These are phyloP conservation scores for Trichophyton verrucosum DNA, from an alignment of 2,329 filamentous ascomycete species.

Conservation along the genomic window DNA sequence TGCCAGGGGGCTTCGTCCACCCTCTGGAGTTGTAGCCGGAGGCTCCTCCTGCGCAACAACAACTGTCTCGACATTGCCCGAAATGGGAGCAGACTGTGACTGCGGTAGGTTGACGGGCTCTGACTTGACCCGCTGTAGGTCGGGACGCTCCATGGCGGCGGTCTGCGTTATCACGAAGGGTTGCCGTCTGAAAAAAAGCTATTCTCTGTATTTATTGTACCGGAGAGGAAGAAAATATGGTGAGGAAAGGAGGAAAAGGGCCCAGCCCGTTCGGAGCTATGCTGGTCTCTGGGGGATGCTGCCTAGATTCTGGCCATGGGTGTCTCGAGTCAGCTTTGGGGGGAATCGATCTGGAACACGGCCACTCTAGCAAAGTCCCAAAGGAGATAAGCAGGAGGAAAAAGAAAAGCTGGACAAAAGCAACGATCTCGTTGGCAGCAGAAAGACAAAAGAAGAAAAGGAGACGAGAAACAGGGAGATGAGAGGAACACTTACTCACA, in stretches of 20 bases:
- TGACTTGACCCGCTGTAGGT: neutral
- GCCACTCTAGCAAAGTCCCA: neutral
- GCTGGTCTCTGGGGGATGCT: slow-evolving; percentile 33
- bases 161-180: neutral
- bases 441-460: neutral
- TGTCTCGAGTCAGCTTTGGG: slow-evolving; percentile 21
- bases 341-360: slow-evolving; percentile 4
- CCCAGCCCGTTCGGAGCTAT: slow-evolving; percentile 15
- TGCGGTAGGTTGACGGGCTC: slow-evolving; percentile 10
- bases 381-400: too few species aligned
- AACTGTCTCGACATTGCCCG: neutral
- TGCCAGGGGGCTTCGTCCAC: neutral
- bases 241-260: slow-evolving; percentile 17
- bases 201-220: neutral
- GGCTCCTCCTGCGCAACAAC: neutral
- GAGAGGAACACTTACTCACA: neutral
- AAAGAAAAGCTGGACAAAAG: neutral
- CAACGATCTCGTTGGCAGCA: neutral
- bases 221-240: neutral
- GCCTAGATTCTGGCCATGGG: slow-evolving; percentile 28
- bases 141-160: neutral
- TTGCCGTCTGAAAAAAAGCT: neutral
- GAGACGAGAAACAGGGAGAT: neutral
- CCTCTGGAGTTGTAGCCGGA: neutral
- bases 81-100: neutral